phyloP scores from a whole-genome alignment of 306 rosid genomes.

The Spatholobus suberectus region DNA sequence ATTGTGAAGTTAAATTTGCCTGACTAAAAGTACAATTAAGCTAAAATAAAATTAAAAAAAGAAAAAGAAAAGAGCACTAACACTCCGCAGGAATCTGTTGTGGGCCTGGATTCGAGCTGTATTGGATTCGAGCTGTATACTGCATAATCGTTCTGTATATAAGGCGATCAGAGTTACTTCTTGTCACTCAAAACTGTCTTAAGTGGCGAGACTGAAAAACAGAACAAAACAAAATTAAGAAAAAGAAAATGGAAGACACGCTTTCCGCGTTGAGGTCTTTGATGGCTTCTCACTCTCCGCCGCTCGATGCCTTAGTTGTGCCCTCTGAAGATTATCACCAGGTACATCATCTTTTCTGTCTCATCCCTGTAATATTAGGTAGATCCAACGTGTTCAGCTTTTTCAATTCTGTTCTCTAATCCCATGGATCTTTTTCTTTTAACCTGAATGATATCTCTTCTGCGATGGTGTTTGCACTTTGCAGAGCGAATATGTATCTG shows the following conservation, averaged over 20 bases:
- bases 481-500: constrained; percentile 98
- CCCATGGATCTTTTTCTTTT: not conserved
- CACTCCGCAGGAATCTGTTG: not conserved
- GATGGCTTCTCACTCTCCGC: constrained; percentile 88
- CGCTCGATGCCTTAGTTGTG: constrained; percentile 82
- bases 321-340: constrained; percentile 99
- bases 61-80: not conserved
- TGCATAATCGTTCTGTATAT: not conserved
- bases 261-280: constrained; percentile 74
- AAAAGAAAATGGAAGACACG: constrained; percentile 69
- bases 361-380: not conserved
- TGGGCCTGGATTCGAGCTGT: not conserved
- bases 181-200: not conserved
- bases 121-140: not conserved
- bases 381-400: not conserved
- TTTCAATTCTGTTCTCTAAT: not conserved
- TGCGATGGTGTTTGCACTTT: constrained; percentile 44
- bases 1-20: no score
- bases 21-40: no score
- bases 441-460: not conserved
- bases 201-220: not conserved
- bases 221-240: not conserved
- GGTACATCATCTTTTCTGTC: constrained; percentile 46
- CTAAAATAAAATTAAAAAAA: no score
- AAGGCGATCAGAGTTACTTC: not conserved